Evolutionary conservation across 768 basidiomycete species (phyloP), one percentile per base, ranked within the genome.

Genomic region (Russula foetens): DNA sequence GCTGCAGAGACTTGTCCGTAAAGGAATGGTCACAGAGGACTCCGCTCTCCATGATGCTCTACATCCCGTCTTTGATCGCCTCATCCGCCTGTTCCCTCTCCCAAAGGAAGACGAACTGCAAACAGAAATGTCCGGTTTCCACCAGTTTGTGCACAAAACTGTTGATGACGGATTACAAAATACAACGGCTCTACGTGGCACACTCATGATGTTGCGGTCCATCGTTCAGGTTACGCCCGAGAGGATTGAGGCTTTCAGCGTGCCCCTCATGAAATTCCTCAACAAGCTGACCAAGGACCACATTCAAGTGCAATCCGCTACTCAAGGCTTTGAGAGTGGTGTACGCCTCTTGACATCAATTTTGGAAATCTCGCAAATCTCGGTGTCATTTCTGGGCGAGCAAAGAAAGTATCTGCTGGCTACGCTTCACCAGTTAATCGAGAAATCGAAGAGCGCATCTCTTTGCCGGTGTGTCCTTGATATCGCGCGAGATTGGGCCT

Each of bases 251-350:
- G 77, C 81, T 1, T 96, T 94, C 74, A 77, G 84, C 43, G 74
- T 79, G 1, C 77, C 81, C 7, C 77, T 99, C 26, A 84, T 94
- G 76, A 92, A 89, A 70, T 80, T 97, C 3, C 80, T 97, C 59
- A 85, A 83, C 66, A 91, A 88, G 70, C 77, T 96, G 24, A 82
- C 86, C 53, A 94, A 93, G 72, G 96, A 98, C 28, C 93, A 98
- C 65, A 82, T 90, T 52, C 53, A 53, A 43, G 48, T 63, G 59
- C 26, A 72, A 58, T 63, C 66, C 12, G 60, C 53, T 24, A 47
- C 68, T n/a, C 41, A 75, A 60, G 81, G 77, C 4, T 84, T 78
- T 64, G 84, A 88, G 48, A 77, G 77, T 64, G 77, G 77, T 21
- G 83, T 88, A 47, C 85, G 85, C 21, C 76, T 84, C 21, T 79